Conservation (phyloP, 75 land plant genomes). For the Pseudotsuga menziesii region DNA sequence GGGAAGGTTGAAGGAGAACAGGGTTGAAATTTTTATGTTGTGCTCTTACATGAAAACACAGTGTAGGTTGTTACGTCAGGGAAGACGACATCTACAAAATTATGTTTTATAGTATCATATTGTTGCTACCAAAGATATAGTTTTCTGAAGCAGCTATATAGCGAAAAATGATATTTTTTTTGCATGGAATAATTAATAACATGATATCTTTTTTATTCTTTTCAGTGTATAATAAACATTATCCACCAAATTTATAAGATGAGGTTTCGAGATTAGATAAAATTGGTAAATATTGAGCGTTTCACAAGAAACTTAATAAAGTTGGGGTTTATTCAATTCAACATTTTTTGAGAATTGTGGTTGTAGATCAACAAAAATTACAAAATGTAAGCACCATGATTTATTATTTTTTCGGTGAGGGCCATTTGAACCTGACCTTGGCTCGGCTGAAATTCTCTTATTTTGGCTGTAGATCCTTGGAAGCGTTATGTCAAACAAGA, state of each 20-base stretch:
- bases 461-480: no score
- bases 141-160: not conserved
- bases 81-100: slow-evolving; percentile 65
- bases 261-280: slow-evolving; percentile 95
- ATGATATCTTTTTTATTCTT: not conserved
- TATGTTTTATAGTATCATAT: slow-evolving; percentile 71
- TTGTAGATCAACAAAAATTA: slow-evolving; percentile 52
- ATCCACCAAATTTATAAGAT: slow-evolving; percentile 34
- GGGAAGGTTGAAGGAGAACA: slow-evolving; percentile 93
- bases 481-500: slow-evolving; percentile 96
- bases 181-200: no score
- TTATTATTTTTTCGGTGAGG: no score
- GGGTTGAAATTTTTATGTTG: no score
- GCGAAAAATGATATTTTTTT: no score
- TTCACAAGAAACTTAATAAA: slow-evolving; percentile 76
- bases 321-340: slow-evolving; percentile 59
- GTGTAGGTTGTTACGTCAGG: slow-evolving; percentile 69
- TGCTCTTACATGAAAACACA: slow-evolving; percentile 57
- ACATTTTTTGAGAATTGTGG: slow-evolving; percentile 74
- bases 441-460: no score
- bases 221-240: not conserved
- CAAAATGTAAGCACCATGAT: no score
- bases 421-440: no score
- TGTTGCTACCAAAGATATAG: not conserved
- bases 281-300: slow-evolving; percentile 94